Evolutionary conservation across 176 grass and related monocot species (phyloP), one percentile per base, ranked within the genome.

Genomic region (Thalia dealbata): DNA sequence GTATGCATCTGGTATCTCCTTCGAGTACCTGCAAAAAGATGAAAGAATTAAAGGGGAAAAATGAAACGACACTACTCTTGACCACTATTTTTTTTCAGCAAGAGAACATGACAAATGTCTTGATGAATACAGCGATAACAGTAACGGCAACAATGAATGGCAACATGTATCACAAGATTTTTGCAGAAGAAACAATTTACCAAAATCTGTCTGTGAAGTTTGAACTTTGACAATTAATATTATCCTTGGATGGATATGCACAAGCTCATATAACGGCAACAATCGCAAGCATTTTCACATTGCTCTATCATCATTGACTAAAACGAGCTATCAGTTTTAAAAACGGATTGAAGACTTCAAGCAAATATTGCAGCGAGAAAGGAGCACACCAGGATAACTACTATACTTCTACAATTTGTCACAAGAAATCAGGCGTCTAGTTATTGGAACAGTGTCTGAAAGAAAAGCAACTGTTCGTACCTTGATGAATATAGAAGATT

Each of bases 401-500:
- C 22, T 58, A 29, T 14, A 28, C 23, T 28, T 28, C 27, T 27
- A 15, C 14, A 14, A 63, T 10, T n/a, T n/a, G 6, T 58, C 54
- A 58, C 6, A 16, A 35, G 27, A 64, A 67, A 43, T 67, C 6
- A 42, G 64, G 10, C 3, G n/a, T n/a, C 14, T 43, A 44, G 35
- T 42, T 12, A 68, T 44, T 5, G 15, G 8, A 21, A 44, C 11
- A 43, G 22, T 68, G 15, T 13, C 35, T 43, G 10, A 2, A 68
- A 68, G 32, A 44, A 43, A 64, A 64, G 7, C 32, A 11, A 67
- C 24, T 19, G 7, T 21, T 50, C 62, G 14, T 82, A 96, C 92
- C 84, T 96, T 82, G 93, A 85, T 76, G 93, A 87, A 81, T 97
- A 97, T 54, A 88, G 93, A 60, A 97, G 89, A 88, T 97, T 97